Evolutionary conservation across 768 basidiomycete genomes (phyloP).

Genomic region (Mycena vulgaris): DNA sequence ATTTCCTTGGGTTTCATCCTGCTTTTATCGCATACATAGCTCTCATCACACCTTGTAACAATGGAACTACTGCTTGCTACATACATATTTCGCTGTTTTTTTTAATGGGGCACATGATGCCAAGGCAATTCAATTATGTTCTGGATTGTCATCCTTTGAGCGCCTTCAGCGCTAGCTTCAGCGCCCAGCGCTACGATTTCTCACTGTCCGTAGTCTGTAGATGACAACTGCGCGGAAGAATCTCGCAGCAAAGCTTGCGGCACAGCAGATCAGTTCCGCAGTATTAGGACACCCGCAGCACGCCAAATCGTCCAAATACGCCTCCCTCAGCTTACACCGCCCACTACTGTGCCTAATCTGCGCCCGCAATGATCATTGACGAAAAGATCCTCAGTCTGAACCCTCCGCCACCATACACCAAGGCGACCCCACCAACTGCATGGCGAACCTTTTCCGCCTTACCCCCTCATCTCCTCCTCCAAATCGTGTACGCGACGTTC

Average conservation of each 20-base stretch:
- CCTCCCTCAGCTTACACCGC: constrained; percentile 9
- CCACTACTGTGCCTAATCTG: not conserved
- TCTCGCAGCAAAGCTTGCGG: constrained; percentile 22
- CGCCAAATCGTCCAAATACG: constrained; percentile 17
- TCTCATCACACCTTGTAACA: no score
- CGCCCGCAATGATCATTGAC: constrained; percentile 38
- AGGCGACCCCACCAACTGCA: constrained; percentile 5
- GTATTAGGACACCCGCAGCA: constrained; percentile 30
- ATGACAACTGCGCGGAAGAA: constrained; percentile 7
- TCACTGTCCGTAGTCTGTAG: not conserved
- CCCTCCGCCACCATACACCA: constrained; percentile 36
- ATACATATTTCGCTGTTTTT: no score
- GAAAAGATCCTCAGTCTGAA: constrained; percentile 35
- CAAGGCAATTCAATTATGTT: no score
- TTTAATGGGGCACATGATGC: no score
- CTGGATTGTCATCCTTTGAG: no score
- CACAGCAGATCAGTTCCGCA: constrained; percentile 20
- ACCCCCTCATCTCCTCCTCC: constrained; percentile 78
- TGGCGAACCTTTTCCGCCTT: constrained; percentile 52
- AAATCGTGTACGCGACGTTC: constrained; percentile 78
- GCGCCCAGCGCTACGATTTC: no score
- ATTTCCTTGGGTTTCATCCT: constrained; percentile 13
- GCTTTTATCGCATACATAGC: no score
- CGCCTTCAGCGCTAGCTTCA: no score
- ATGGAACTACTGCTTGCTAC: no score